Conservation (phyloP, 176 grass and related monocot species). For the Aegilops sharonensis region DNA sequence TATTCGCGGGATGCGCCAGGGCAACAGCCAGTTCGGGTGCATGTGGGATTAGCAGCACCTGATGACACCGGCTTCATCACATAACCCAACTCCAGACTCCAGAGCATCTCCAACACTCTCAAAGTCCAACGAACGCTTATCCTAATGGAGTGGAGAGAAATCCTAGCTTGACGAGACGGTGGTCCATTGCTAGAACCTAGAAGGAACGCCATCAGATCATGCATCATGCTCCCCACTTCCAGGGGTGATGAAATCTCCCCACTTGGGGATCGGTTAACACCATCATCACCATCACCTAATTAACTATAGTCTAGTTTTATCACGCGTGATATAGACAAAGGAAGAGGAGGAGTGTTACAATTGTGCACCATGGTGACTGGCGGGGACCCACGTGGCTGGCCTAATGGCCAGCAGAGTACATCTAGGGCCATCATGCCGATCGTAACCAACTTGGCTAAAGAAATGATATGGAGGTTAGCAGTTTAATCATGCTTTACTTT, state of each 20-base stretch:
- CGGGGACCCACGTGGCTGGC: not conserved
- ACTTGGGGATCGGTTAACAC: not conserved
- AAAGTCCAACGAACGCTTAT: not conserved
- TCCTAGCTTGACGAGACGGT: constrained; percentile 9
- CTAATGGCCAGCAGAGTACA: constrained; percentile 31
- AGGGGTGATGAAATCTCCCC: not conserved
- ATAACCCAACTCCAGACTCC: not conserved
- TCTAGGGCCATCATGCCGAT: constrained; percentile 14
- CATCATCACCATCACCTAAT: not conserved
- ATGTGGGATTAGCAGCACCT: not conserved
- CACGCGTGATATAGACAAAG: not conserved
- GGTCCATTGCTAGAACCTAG: not conserved
- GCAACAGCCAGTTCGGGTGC: not conserved
- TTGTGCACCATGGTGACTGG: not conserved
- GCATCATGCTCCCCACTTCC: not conserved
- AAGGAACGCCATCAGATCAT: constrained; percentile 26
- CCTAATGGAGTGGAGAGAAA: not conserved
- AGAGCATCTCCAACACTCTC: not conserved
- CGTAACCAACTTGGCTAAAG: not conserved
- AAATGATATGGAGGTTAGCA: not conserved
- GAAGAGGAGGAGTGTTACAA: too few species aligned
- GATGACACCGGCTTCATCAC: not conserved
- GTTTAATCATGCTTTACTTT: constrained; percentile 2
- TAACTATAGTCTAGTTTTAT: not conserved
- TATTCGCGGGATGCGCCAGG: not conserved